These are phyloP conservation scores for Annulohypoxylon maeteangense DNA, from an alignment of 495 filamentous ascomycete species.

Conservation along the genomic window DNA sequence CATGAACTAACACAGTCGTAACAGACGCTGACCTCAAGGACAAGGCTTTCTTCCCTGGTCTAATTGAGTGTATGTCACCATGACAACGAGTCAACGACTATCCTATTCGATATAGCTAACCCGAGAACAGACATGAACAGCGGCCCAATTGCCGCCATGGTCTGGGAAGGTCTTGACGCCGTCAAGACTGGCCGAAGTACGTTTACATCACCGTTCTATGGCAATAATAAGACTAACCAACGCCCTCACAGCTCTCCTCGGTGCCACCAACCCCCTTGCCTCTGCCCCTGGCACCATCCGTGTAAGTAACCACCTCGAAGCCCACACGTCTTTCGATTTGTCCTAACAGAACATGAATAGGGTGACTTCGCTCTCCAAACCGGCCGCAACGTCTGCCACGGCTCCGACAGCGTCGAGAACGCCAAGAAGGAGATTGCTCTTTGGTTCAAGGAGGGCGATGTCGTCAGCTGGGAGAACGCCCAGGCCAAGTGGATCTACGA, in stretches of 20 bases:
- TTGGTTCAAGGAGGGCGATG: conserved; percentile 91
- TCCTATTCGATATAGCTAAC: conserved; percentile 42
- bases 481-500: conserved; percentile 95
- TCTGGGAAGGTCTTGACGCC: conserved; percentile 97
- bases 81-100: not conserved
- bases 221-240: conserved; percentile 32
- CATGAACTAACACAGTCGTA: conserved; percentile 46
- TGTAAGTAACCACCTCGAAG: conserved; percentile 60
- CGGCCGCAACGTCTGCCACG: conserved; percentile 99
- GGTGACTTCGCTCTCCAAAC: conserved; percentile 63
- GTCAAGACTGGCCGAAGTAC: conserved; percentile 96
- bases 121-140: conserved; percentile 83
- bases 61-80: conserved; percentile 76
- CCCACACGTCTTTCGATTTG: conserved; percentile 19
- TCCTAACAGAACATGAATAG: conserved; percentile 11
- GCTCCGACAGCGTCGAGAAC: conserved; percentile 96
- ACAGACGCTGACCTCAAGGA: conserved; percentile 83
- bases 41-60: conserved; percentile 97
- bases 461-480: conserved; percentile 80
- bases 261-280: conserved; percentile 96
- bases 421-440: conserved; percentile 99
- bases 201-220: conserved; percentile 38
- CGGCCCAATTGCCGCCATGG: conserved; percentile 97
- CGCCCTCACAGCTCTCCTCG: conserved; percentile 74
- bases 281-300: conserved; percentile 97